A percentile compares a stretch with the other conserved stretches of the same genome.
phyloP scores from a whole-genome alignment of 768 basidiomycete species.

The Trametopsis cervina region DNA sequence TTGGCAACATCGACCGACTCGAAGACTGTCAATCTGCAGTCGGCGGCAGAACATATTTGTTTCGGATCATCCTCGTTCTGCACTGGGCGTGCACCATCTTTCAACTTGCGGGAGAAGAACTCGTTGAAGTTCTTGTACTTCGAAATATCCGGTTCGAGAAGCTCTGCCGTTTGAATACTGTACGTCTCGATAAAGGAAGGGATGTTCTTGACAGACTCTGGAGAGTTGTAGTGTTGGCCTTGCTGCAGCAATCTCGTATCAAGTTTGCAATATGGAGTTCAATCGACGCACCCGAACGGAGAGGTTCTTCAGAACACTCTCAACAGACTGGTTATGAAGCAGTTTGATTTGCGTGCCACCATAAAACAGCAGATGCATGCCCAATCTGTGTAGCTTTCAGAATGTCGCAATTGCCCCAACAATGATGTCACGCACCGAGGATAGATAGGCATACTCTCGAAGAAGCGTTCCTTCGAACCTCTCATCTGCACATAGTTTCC shows the following conservation, averaged over 20 bases:
- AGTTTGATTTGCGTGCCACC: constrained; percentile 43
- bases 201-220: constrained; percentile 44
- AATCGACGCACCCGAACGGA: constrained; percentile 38
- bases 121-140: constrained; percentile 70
- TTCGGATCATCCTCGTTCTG: constrained; percentile 43
- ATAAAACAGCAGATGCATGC: constrained; percentile 74
- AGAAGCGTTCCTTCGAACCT: constrained; percentile 43
- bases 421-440: constrained; percentile 31
- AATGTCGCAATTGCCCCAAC: neutral
- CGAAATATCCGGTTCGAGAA: constrained; percentile 53
- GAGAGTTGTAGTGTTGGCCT: constrained; percentile 49
- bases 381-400: constrained; percentile 31
- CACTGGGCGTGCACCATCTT: constrained; percentile 53
- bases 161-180: constrained; percentile 47
- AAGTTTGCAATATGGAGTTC: neutral
- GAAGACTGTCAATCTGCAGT: constrained; percentile 70
- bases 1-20: constrained; percentile 48
- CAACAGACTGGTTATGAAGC: constrained; percentile 41
- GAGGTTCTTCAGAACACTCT: constrained; percentile 44
- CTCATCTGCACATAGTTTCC: constrained; percentile 54
- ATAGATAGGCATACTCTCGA: constrained; percentile 73
- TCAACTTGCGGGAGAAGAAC: constrained; percentile 66
- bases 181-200: constrained; percentile 52
- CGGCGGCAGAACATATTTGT: constrained; percentile 60
- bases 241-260: constrained; percentile 26